phyloP scores from a whole-genome alignment of 768 basidiomycete species.

The Pisolithus sp. region DNA sequence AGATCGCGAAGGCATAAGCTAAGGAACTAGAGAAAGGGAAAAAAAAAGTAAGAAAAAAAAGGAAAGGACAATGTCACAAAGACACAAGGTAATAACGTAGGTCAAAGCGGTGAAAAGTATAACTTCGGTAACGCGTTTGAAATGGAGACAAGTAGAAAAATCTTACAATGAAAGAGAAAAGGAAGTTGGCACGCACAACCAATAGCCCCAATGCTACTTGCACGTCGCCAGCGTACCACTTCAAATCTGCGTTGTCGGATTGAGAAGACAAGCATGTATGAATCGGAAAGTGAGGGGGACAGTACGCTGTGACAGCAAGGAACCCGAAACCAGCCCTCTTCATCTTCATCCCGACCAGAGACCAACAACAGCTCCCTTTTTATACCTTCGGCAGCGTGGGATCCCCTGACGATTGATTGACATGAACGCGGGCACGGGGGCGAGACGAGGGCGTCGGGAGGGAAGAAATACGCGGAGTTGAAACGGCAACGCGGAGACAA shows the following conservation, averaged over 20 bases:
- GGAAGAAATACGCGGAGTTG: neutral
- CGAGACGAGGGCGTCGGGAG: neutral
- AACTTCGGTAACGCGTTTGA: neutral
- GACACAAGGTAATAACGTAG: conserved; percentile 1
- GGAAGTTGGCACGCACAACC: neutral
- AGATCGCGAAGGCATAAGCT: neutral
- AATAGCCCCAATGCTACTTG: neutral
- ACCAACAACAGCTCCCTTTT: neutral
- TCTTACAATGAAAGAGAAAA: neutral
- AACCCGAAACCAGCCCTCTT: neutral
- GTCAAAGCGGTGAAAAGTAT: neutral
- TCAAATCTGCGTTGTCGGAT: too few relatives aligned
- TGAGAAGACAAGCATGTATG: too few relatives aligned
- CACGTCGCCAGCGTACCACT: too few relatives aligned
- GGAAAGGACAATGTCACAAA: neutral
- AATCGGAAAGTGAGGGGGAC: too few relatives aligned
- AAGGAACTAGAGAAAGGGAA: neutral
- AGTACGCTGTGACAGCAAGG: neutral
- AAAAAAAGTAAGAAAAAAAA: neutral
- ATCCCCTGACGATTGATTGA: too few relatives aligned
- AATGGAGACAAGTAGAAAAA: neutral
- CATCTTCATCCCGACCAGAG: neutral
- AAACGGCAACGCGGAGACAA: too few relatives aligned
- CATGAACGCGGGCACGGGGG: neutral
- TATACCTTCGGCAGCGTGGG: neutral